phyloP scores from a whole-genome alignment of 2,329 filamentous ascomycete genomes.

The Alternaria conjuncta region DNA sequence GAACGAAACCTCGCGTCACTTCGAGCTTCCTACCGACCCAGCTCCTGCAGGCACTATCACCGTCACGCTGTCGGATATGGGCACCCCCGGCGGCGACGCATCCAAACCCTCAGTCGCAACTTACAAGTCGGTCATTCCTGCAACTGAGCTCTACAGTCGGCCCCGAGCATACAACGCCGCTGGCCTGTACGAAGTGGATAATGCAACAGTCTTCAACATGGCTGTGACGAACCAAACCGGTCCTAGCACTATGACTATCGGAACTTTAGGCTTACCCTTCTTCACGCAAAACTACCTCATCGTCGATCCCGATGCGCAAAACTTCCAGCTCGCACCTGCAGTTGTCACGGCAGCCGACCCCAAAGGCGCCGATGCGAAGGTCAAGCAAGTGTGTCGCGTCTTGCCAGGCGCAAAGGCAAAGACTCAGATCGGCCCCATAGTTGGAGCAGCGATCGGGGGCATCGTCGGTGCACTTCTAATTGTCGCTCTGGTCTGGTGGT shows the following conservation, averaged over 20 bases:
- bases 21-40: constrained; percentile 20
- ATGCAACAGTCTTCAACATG: constrained; percentile 24
- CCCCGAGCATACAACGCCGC: constrained; percentile 21
- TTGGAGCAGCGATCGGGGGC: constrained; percentile 13
- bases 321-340: constrained; percentile 23
- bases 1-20: constrained; percentile 22
- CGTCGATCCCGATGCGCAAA: constrained; percentile 23
- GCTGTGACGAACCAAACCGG: constrained; percentile 21
- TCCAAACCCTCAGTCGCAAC: constrained; percentile 23
- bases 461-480: constrained; percentile 15
- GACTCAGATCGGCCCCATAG: constrained; percentile 9
- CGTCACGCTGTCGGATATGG: constrained; percentile 22
- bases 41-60: constrained; percentile 22
- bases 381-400: constrained; percentile 22
- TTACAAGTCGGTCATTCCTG: constrained; percentile 24
- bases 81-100: constrained; percentile 16
- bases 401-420: constrained; percentile 11
- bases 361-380: constrained; percentile 17
- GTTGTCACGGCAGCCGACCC: constrained; percentile 18
- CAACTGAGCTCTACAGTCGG: constrained; percentile 19
- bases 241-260: constrained; percentile 2
- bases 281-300: constrained; percentile 29
- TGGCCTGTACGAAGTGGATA: constrained; percentile 19
- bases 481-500: constrained; percentile 8
- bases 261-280: constrained; percentile 21